Evolutionary conservation across 2,329 filamentous ascomycete genomes (phyloP).

Genomic region (Madurella mycetomatis): DNA sequence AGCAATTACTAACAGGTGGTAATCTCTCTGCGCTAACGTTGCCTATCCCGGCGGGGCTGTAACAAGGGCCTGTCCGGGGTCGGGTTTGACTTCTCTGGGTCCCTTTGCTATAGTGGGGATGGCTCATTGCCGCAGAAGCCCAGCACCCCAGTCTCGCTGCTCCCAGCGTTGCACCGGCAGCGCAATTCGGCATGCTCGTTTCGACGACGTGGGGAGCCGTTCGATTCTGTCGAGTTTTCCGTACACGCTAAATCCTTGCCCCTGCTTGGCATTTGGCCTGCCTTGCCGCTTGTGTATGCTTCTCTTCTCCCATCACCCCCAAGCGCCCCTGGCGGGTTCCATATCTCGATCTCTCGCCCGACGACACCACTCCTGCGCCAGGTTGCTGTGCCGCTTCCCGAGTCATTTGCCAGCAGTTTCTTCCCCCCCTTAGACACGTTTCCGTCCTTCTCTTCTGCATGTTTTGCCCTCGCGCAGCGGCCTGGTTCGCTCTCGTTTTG

Average conservation of each 20-base stretch:
- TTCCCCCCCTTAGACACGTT: slow-evolving; percentile 7
- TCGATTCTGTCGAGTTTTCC: slow-evolving; percentile 9
- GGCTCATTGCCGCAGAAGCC: slow-evolving; percentile 16
- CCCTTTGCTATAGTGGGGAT: slow-evolving; percentile 2
- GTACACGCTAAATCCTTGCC: slow-evolving; percentile 1
- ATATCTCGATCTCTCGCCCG: slow-evolving; percentile 7
- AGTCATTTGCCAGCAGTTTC: slow-evolving; percentile 18
- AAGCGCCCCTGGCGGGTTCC: slow-evolving; percentile 13
- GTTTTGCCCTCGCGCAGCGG: background rate
- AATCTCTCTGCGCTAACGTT: no score
- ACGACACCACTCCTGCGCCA: slow-evolving; percentile 1
- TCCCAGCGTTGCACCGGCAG: background rate
- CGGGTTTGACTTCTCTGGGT: no score
- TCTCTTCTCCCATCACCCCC: background rate
- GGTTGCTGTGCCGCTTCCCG: slow-evolving; percentile 11
- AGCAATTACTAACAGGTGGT: no score
- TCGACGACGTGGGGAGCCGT: slow-evolving; percentile 18
- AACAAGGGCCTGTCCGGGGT: no score
- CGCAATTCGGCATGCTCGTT: slow-evolving; percentile 4
- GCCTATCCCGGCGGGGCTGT: no score
- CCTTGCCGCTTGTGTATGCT: slow-evolving; percentile 4
- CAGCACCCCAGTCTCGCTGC: background rate
- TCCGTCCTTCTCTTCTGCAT: slow-evolving; percentile 6
- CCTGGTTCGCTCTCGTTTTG: slow-evolving; percentile 3
- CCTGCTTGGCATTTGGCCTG: slow-evolving; percentile 14